Conservation (phyloP, 352 stramenopile species). For the Phytophthora sansomeana region DNA sequence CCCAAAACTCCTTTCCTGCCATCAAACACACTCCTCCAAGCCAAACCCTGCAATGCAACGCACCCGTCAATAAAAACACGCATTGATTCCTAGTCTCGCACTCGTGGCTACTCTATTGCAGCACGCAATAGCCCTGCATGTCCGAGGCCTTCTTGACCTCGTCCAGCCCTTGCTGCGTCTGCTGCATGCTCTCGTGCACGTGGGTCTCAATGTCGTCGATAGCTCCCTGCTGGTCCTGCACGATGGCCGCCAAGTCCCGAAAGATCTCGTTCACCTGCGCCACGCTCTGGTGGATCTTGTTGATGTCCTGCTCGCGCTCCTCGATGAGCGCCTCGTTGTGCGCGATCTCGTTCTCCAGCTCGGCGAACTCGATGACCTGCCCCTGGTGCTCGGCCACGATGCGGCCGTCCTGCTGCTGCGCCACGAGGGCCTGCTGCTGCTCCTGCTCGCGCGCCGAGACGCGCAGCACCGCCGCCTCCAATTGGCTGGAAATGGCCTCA, state of each 20-base stretch:
- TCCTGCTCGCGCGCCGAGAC: slow-evolving; percentile 72
- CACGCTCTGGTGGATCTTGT: slow-evolving; percentile 90
- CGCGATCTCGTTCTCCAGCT: slow-evolving; percentile 86
- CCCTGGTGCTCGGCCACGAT: slow-evolving; percentile 78
- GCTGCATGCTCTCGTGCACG: slow-evolving; percentile 83
- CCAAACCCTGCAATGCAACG: neutral
- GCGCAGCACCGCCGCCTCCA: slow-evolving; percentile 72
- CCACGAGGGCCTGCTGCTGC: slow-evolving; percentile 59
- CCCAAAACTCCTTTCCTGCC: too few species aligned
- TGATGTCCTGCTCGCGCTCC: slow-evolving; percentile 88
- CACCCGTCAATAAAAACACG: slow-evolving; percentile 23
- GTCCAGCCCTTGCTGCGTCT: slow-evolving; percentile 85
- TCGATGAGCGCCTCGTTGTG: slow-evolving; percentile 92
- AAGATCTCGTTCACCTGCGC: slow-evolving; percentile 93
- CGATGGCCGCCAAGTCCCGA: slow-evolving; percentile 85
- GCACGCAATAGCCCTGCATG: slow-evolving; percentile 69
- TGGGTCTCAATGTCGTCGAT: slow-evolving; percentile 90
- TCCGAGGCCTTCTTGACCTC: slow-evolving; percentile 89
- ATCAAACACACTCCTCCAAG: neutral
- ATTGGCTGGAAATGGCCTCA: slow-evolving; percentile 73
- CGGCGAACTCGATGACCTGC: slow-evolving; percentile 81
- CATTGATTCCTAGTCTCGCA: slow-evolving; percentile 34
- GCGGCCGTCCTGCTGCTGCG: slow-evolving; percentile 49
- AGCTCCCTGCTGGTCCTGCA: slow-evolving; percentile 83
- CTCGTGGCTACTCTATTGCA: slow-evolving; percentile 80